Conservation (phyloP, 345 rosid species). For the Trapa incisa region DNA sequence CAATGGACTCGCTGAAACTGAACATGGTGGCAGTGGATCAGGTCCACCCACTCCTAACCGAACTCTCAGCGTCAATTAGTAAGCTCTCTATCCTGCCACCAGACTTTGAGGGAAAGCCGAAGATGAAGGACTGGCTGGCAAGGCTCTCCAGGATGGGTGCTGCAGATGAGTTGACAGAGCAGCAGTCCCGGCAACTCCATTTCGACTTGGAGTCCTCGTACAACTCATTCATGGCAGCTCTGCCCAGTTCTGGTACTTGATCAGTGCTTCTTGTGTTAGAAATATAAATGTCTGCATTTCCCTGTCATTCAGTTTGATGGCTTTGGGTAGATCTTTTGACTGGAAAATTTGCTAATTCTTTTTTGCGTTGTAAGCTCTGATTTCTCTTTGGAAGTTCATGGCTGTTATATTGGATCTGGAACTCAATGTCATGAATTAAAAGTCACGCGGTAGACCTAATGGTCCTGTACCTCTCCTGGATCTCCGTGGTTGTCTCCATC, state of each 20-base stretch:
- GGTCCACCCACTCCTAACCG: constrained; percentile 77
- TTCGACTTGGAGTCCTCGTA: constrained; percentile 89
- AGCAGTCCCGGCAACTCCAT: constrained; percentile 88
- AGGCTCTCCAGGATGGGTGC: constrained; percentile 93
- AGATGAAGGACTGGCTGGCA: constrained; percentile 90
- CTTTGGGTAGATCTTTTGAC: neutral
- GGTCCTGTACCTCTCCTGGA: constrained; percentile 75
- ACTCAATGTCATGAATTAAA: too few species aligned
- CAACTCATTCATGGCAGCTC: constrained; percentile 94
- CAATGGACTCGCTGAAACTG: constrained; percentile 88
- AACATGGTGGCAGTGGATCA: constrained; percentile 96
- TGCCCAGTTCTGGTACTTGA: constrained; percentile 72
- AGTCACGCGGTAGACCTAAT: constrained; percentile 20
- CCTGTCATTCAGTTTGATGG: too few species aligned
- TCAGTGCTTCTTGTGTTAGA: neutral
- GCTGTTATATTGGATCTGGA: neutral
- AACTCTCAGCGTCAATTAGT: constrained; percentile 65
- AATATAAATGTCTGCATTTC: too few species aligned
- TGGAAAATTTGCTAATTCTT: neutral
- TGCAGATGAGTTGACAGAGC: constrained; percentile 85
- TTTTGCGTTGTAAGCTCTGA: neutral
- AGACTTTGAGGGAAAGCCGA: constrained; percentile 83
- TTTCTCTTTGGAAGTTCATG: neutral
- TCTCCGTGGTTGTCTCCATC: constrained; percentile 67
- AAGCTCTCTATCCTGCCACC: constrained; percentile 66